These are phyloP conservation scores for Xylariales sp. DNA, from an alignment of 2,329 filamentous ascomycete species.

Conservation along the genomic window DNA sequence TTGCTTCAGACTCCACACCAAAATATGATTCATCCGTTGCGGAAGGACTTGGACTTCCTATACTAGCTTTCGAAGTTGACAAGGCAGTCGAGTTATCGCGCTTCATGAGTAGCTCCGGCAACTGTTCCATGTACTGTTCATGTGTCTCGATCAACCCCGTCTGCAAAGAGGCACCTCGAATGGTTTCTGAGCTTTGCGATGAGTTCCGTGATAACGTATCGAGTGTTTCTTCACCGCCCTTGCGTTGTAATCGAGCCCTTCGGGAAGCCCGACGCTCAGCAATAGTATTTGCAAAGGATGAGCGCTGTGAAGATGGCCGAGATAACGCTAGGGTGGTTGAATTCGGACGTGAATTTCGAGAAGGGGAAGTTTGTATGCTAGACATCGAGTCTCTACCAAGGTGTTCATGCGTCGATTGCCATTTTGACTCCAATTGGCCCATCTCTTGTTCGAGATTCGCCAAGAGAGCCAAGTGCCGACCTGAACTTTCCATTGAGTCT, in stretches of 20 bases:
- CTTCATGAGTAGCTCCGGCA: conserved; percentile 53
- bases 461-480: conserved; percentile 61
- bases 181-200: conserved; percentile 49
- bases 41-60: conserved; percentile 66
- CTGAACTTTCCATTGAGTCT: conserved; percentile 53
- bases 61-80: conserved; percentile 53
- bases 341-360: conserved; percentile 50
- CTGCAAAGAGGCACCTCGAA: conserved; percentile 56
- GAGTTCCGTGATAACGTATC: conserved; percentile 46
- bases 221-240: conserved; percentile 43
- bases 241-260: conserved; percentile 53
- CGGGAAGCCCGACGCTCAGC: conserved; percentile 55
- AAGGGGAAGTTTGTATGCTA: conserved; percentile 54
- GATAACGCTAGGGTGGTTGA: conserved; percentile 42
- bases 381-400: conserved; percentile 64
- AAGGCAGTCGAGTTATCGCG: conserved; percentile 55
- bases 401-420: conserved; percentile 67
- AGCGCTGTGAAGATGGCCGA: conserved; percentile 46
- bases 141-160: conserved; percentile 59
- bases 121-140: conserved; percentile 57
- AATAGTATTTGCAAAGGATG: conserved; percentile 44
- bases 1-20: conserved; percentile 46
- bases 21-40: conserved; percentile 63
- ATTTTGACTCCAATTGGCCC: conserved; percentile 68
- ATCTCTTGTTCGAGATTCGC: conserved; percentile 72